Conservation (phyloP, 306 rosid species). For the Myrica gale region DNA sequence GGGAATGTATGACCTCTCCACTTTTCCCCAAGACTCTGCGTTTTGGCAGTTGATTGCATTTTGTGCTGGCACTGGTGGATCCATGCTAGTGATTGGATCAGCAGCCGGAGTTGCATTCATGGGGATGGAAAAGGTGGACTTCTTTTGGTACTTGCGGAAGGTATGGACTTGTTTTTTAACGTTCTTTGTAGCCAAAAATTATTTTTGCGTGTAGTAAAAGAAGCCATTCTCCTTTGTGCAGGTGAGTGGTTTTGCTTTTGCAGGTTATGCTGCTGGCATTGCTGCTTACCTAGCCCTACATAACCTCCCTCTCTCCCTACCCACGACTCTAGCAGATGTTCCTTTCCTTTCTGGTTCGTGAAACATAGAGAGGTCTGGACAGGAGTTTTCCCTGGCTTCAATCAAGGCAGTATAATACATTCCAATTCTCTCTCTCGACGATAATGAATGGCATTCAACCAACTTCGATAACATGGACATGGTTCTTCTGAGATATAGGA, state of each 20-base stretch:
- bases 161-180: slow-evolving; percentile 33
- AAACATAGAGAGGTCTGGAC: slow-evolving; percentile 20
- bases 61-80: slow-evolving; percentile 97
- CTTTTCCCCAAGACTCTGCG: slow-evolving; percentile 85
- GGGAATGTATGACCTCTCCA: slow-evolving; percentile 87
- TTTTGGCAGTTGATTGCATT: slow-evolving; percentile 90
- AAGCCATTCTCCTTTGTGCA: slow-evolving; percentile 33
- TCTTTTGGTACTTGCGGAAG: slow-evolving; percentile 92
- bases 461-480: slow-evolving; percentile 7
- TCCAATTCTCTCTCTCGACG: not conserved
- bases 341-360: slow-evolving; percentile 68
- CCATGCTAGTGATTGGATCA: slow-evolving; percentile 91
- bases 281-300: slow-evolving; percentile 68
- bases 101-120: slow-evolving; percentile 97
- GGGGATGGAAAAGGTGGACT: slow-evolving; percentile 99
- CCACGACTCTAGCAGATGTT: slow-evolving; percentile 66
- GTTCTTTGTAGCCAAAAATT: slow-evolving; percentile 1
- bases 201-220: slow-evolving; percentile 7
- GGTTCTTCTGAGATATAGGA: slow-evolving; percentile 7
- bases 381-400: slow-evolving; percentile 21
- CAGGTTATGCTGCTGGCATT: slow-evolving; percentile 90
- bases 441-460: not conserved
- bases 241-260: slow-evolving; percentile 94
- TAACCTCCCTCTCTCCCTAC: slow-evolving; percentile 58
- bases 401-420: not conserved